These are phyloP conservation scores for Colletotrichum lentis DNA, from an alignment of 2,329 filamentous ascomycete genomes.

Conservation along the genomic window DNA sequence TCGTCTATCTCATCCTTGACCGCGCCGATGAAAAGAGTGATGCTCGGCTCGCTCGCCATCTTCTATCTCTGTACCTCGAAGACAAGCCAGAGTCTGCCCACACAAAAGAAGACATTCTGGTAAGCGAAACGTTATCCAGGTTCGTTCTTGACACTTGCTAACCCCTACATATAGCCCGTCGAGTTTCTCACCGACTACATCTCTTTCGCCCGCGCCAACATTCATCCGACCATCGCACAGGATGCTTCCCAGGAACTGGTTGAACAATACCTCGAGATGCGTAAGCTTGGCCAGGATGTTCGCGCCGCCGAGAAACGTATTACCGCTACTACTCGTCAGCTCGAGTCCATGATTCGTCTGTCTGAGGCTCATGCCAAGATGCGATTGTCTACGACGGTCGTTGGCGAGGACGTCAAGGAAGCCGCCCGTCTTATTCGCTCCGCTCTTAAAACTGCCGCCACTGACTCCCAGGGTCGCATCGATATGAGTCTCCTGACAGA, in stretches of 20 bases:
- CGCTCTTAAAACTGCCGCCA: conserved; percentile 96
- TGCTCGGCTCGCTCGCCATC: conserved; percentile 86
- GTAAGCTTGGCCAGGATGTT: conserved; percentile 87
- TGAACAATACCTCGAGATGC: conserved; percentile 91
- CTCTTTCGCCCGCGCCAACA: conserved; percentile 87
- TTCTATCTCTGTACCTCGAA: conserved; percentile 96
- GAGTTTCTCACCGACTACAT: conserved; percentile 98
- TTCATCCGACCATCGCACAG: conserved; percentile 82
- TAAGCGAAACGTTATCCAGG: conserved; percentile 55
- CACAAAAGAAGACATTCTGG: conserved; percentile 78
- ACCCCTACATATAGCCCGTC: conserved; percentile 71
- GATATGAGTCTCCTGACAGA: conserved; percentile 97
- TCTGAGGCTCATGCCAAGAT: conserved; percentile 97
- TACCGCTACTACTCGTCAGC: conserved; percentile 93
- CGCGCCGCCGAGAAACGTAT: conserved; percentile 93
- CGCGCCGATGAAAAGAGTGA: conserved; percentile 90
- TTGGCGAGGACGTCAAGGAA: conserved; percentile 83
- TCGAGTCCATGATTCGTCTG: conserved; percentile 98
- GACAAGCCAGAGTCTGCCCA: conserved; percentile 87
- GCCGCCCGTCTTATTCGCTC: conserved; percentile 92
- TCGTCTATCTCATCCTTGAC: conserved; percentile 96
- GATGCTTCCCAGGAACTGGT: conserved; percentile 86
- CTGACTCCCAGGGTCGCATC: conserved; percentile 89
- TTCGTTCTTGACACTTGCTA: conserved; percentile 36
- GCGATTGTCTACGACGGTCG: conserved; percentile 81